Base-by-base conservation (phyloP, 768 basidiomycete genomes). In the Leccinum incarnatum region DNA sequence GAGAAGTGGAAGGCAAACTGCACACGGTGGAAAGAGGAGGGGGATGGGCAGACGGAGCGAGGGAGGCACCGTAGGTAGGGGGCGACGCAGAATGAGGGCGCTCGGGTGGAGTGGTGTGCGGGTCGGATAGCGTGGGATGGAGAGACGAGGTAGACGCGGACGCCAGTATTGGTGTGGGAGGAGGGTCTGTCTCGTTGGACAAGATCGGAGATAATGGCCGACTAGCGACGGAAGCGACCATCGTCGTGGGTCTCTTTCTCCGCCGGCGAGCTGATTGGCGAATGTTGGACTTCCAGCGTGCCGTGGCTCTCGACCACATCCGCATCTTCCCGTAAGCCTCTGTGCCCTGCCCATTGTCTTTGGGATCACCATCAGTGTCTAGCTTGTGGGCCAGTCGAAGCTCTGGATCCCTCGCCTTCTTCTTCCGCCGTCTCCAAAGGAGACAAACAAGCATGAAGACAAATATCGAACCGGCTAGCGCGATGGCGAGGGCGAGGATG, bases 221-320 rank as follows among this genome's bases (percentile, higher is more conserved):
- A 59, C 50, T 48, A 40, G 5, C 10, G 19, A 27, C 21, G 12
- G 61, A 53, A 49, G 63, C 21, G 17, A 19, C 29, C 8, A 36
- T 2, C 4, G 40, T 42, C 42, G 42, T 19, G 19, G 58, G 52
- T 54, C 45, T 65, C 49, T 61, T 70, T 46, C 80, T 78, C 56
- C 89, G 78, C 51, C 84, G 82, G 37, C 87, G 81, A 8, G 83
- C 83, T n/a, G 82, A 75, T 57, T 82, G 77, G 27, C 83, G 82
- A 10, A 83, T 79, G 54, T 85, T 84, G 3, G 81, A 82, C 62
- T 78, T 84, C 89, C 89, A 92, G 47, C 86, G 80, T 8, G 83
- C 84, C 2, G 82, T 84, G 2, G 88, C 88, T 59, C 74, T 79
- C 1, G 80, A 78, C 88, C 87, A 89, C 51, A 85, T 65, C 63